Conservation (phyloP, 1,139 yeast species). For the Taphrina populina region DNA sequence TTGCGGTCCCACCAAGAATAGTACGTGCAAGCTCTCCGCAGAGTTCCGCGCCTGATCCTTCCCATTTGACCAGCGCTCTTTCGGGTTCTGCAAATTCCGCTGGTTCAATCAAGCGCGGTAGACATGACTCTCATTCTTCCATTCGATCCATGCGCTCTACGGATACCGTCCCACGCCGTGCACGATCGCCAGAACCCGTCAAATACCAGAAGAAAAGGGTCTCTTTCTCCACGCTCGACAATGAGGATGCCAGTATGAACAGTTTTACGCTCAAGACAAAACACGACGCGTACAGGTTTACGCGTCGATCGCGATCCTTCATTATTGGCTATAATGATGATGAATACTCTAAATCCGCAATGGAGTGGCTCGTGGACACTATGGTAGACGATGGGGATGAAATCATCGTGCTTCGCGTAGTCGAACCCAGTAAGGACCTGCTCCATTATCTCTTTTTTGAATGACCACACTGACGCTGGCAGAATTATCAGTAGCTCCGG, state of each 20-base stretch:
- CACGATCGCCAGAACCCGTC: constrained; percentile 27
- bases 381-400: constrained; percentile 47
- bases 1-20: constrained; percentile 27
- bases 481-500: constrained; percentile 38
- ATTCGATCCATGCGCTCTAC: constrained; percentile 9
- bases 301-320: constrained; percentile 61
- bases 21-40: constrained; percentile 17
- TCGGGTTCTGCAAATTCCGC: constrained; percentile 11
- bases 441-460: too few species aligned
- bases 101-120: constrained; percentile 1
- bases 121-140: constrained; percentile 26
- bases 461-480: too few species aligned
- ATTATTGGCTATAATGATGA: constrained; percentile 63
- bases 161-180: constrained; percentile 10
- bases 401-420: constrained; percentile 38
- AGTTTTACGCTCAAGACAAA: constrained; percentile 57
- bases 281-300: constrained; percentile 57
- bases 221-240: constrained; percentile 57
- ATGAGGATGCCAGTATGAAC: constrained; percentile 47
- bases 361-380: constrained; percentile 67
- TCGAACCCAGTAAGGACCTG: constrained; percentile 48
- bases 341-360: constrained; percentile 57
- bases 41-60: constrained; percentile 6
- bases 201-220: constrained; percentile 44
- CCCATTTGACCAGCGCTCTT: constrained; percentile 10